These are phyloP conservation scores for Cynara cardunculus DNA, from an alignment of 129 eudicot species.

Conservation along the genomic window DNA sequence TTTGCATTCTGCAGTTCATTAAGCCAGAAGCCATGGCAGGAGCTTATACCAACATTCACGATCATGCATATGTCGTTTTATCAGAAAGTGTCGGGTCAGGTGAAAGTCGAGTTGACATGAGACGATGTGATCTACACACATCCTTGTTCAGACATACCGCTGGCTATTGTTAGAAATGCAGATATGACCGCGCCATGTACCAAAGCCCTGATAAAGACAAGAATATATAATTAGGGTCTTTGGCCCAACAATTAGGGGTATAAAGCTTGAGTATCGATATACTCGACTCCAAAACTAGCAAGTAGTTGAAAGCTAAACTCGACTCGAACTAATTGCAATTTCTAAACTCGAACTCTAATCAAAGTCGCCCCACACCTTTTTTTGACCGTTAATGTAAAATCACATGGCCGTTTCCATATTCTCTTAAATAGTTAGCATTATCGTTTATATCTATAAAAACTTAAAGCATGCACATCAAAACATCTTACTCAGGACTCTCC, in stretches of 20 bases:
- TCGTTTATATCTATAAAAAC: too few species aligned
- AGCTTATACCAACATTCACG: background rate
- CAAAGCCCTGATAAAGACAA: conserved; percentile 39
- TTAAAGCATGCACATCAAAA: too few species aligned
- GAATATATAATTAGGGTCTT: background rate
- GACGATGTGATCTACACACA: conserved; percentile 38
- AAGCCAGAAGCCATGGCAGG: background rate
- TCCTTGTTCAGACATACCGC: conserved; percentile 28
- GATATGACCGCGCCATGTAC: conserved; percentile 70
- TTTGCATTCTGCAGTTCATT: background rate
- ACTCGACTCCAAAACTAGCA: too few species aligned
- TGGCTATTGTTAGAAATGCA: conserved; percentile 51
- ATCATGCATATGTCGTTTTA: background rate
- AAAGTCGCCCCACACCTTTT: too few species aligned
- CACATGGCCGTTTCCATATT: too few species aligned
- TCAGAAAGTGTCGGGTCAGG: background rate
- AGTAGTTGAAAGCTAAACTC: too few species aligned
- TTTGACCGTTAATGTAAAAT: too few species aligned
- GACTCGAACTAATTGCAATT: too few species aligned
- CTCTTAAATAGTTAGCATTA: too few species aligned
- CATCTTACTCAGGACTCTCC: background rate
- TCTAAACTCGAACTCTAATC: too few species aligned
- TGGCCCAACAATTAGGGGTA: too few species aligned
- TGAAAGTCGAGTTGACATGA: background rate
- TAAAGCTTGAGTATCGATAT: too few species aligned